Base-by-base conservation (phyloP, 2,329 filamentous ascomycete genomes). In the Aspergillus fumigatiaffinis region DNA sequence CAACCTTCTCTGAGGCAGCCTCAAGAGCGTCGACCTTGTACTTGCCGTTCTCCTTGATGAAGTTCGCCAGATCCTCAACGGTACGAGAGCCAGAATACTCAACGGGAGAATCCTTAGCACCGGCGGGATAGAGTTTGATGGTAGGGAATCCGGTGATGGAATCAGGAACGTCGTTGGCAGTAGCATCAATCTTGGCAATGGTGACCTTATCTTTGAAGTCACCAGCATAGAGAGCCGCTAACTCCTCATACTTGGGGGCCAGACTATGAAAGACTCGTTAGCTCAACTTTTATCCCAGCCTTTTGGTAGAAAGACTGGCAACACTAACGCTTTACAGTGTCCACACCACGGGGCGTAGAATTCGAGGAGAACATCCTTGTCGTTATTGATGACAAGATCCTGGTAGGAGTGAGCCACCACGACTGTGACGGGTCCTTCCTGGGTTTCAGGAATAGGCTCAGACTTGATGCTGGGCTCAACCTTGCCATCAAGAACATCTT, bases 61-160 rank as follows among this genome's bases (percentile, higher is more conserved):
- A 99, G 70, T 88, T 84, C 71, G 90, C 88, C 60, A 99, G 85
- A 75, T 97, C 94, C 81, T 96, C 91, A 56, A 97, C 80, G 55
- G 91, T 94, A 71, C 94, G 91, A 64, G 88, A 85, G 68, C 94
- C 94, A 64, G 82, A 84, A 85, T 97, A 99, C 68, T 91, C 91
- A 62, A 97, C 77, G 58, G 94, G 90, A 66, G 86, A 81, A 71
- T 84, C 83, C 87, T 99, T 99, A 78, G 84, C 83, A 71, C 92
- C 92, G 68, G 94, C 94, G 63, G 91, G 86, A 89, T 87, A 99
- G 66, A 99, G 86, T 86, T 97, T 97, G 85, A 99, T 97, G 76
- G 94, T 99, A 57, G 94, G 94, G 89, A 99, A 99, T 63, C 94
- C 94, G 77, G 91, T 86, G 72, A 99, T 91, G 81, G 96, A 91